Evolutionary conservation across 2,329 filamentous ascomycete genomes (phyloP), one percentile per base, ranked within the genome.

Genomic region (Thelonectria olida): DNA sequence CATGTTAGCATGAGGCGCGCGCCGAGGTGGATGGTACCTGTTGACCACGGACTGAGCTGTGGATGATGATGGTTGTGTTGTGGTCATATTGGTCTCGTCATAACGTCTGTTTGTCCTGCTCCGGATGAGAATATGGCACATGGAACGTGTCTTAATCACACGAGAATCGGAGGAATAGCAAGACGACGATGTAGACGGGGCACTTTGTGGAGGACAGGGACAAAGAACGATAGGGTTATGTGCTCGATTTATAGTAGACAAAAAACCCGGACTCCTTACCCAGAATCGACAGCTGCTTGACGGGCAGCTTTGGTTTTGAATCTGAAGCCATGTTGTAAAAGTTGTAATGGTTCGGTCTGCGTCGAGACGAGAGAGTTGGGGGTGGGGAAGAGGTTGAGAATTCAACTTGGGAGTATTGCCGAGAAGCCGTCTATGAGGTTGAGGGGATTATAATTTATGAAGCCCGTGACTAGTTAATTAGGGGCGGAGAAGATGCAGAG

Each of bases 261-360:
- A 41, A 41, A 54, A 28, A n/a, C 19, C 25, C 25, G 20, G 19
- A 7, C 31, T 61, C 39, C 85, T 82, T 84, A 93, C 91, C 89
- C 65, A 96, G 80, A 73, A 96, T 93, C 42, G 88, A 80, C 72
- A 96, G 82, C 80, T 96, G 92, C 83, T 89, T 86, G 41, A 87
- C 82, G 1, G 92, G 92, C 82, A 96, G 83, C 81, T 88, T 91
- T 23, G 88, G 85, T 65, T 75, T 77, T 49, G 63, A 49, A 23
- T 61, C n/a, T 10, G 54, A 45, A 28, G 59, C 20, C 70, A 72
- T 34, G 13, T 5, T 34, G 6, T 34, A n/a, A n/a, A n/a, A n/a
- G n/a, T 72, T n/a, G 51, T 48, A 27, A 63, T 58, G 59, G 49
- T 53, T 53, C 31, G 57, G 58, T 49, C 45, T 10, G 31, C 55